Evolutionary conservation across 805 yeast genomes (phyloP).

Genomic region (Priceomyces melissophilus): DNA sequence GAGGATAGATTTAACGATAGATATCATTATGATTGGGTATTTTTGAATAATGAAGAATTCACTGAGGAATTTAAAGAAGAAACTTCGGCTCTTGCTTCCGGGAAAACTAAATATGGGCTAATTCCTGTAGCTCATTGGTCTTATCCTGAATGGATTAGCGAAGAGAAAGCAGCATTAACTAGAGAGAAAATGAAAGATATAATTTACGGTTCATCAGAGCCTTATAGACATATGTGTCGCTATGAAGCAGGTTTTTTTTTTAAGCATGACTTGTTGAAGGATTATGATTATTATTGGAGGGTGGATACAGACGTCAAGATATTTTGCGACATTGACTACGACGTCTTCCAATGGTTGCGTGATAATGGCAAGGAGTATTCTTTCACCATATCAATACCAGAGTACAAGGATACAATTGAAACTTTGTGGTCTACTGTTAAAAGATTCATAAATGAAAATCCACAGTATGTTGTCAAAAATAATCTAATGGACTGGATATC

Average conservation of each 20-base stretch:
- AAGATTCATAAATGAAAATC: conserved; percentile 56
- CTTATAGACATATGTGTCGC: conserved; percentile 89
- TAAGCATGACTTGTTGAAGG: conserved; percentile 66
- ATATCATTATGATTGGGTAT: conserved; percentile 89
- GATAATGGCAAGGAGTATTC: conserved; percentile 76
- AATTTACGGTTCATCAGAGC: conserved; percentile 65
- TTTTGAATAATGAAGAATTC: conserved; percentile 82
- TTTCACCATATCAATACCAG: conserved; percentile 77
- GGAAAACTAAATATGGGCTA: conserved; percentile 69
- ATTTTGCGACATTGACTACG: conserved; percentile 79
- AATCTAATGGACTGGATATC: conserved; percentile 67
- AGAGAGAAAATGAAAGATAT: conserved; percentile 59
- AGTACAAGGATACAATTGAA: conserved; percentile 80
- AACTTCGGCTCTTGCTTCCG: conserved; percentile 66
- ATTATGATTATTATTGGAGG: conserved; percentile 90
- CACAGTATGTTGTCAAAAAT: conserved; percentile 55
- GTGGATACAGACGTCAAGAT: conserved; percentile 81
- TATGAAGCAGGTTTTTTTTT: conserved; percentile 85
- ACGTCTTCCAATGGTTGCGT: conserved; percentile 78
- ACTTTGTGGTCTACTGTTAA: conserved; percentile 76
- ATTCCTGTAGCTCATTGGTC: conserved; percentile 85
- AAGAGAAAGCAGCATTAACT: conserved; percentile 59
- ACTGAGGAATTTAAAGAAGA: conserved; percentile 70
- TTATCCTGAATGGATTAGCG: conserved; percentile 77
- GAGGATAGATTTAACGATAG: conserved; percentile 85